A percentile compares a stretch with the other conserved stretches of the same genome.
phyloP scores from a whole-genome alignment of 805 yeast species.

The Lipomyces sp. region DNA sequence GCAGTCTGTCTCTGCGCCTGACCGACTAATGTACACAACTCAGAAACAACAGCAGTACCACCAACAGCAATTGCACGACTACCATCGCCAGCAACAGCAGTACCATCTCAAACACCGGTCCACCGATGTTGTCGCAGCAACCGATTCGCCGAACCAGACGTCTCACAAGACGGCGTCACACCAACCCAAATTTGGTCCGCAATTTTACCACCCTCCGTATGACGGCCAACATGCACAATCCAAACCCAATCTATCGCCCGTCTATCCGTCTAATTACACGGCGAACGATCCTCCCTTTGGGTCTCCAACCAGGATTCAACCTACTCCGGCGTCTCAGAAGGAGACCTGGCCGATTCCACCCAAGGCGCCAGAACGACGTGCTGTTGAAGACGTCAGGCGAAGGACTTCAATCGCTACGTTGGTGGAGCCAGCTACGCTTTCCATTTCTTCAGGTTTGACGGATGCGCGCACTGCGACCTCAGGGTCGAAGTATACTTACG shows the following conservation, averaged over 20 bases:
- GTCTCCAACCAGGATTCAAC: too few relatives aligned
- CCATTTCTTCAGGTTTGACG: neutral
- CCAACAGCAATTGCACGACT: slow-evolving; percentile 4
- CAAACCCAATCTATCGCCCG: slow-evolving; percentile 1
- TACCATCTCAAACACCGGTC: slow-evolving; percentile 12
- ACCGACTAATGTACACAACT: too few relatives aligned
- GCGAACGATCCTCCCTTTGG: too few relatives aligned
- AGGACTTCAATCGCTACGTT: slow-evolving; percentile 9
- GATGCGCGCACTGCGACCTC: too few relatives aligned
- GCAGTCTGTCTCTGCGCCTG: too few relatives aligned
- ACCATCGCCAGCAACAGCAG: slow-evolving; percentile 13
- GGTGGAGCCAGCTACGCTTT: slow-evolving; percentile 2
- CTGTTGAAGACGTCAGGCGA: neutral
- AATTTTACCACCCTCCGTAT: slow-evolving; percentile 9
- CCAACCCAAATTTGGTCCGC: neutral
- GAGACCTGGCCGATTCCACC: too few relatives aligned
- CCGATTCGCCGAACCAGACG: too few relatives aligned
- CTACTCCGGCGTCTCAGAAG: too few relatives aligned
- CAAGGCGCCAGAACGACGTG: too few relatives aligned
- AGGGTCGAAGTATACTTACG: too few relatives aligned
- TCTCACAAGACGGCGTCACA: neutral
- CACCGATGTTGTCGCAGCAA: too few relatives aligned
- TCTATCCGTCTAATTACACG: too few relatives aligned
- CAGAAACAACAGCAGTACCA: neutral
- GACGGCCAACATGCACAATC: slow-evolving; percentile 13